Conservation (phyloP, 2,329 filamentous ascomycete genomes). For the Pestalotiopsis sp. region DNA sequence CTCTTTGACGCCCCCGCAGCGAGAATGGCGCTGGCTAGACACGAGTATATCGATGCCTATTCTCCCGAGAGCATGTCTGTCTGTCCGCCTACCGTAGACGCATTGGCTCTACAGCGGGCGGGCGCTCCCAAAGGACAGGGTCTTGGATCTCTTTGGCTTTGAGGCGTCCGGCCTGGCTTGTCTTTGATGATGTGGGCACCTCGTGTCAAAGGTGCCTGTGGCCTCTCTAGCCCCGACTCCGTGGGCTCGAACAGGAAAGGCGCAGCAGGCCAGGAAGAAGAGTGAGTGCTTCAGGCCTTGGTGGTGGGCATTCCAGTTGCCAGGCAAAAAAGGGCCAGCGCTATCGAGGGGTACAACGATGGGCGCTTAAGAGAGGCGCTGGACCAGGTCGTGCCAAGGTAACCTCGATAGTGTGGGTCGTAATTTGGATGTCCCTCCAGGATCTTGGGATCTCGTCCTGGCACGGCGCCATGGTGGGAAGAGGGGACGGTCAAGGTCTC, state of each 20-base stretch:
- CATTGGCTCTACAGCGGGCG: not conserved
- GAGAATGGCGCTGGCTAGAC: not conserved
- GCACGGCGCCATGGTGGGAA: not conserved
- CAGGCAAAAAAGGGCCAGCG: not conserved
- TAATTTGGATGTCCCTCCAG: constrained; percentile 6
- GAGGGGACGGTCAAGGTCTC: not conserved
- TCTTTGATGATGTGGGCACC: constrained; percentile 6
- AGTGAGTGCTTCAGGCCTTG: not conserved
- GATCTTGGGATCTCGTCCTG: not conserved
- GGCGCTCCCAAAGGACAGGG: not conserved
- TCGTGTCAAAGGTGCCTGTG: not conserved
- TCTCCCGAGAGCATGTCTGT: not conserved
- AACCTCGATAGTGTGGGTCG: not conserved
- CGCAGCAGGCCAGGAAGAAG: not conserved
- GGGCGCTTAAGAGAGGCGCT: not conserved
- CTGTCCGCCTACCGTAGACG: no score
- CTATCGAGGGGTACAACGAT: not conserved
- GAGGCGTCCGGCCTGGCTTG: not conserved
- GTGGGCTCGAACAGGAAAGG: constrained; percentile 1
- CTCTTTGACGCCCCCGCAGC: not conserved
- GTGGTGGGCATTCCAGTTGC: not conserved
- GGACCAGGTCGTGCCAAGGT: not conserved
- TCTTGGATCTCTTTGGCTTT: not conserved
- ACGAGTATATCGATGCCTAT: not conserved
- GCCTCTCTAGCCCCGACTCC: not conserved